phyloP scores from a whole-genome alignment of 2,329 filamentous ascomycete species.

The Elsinoe necatrix region DNA sequence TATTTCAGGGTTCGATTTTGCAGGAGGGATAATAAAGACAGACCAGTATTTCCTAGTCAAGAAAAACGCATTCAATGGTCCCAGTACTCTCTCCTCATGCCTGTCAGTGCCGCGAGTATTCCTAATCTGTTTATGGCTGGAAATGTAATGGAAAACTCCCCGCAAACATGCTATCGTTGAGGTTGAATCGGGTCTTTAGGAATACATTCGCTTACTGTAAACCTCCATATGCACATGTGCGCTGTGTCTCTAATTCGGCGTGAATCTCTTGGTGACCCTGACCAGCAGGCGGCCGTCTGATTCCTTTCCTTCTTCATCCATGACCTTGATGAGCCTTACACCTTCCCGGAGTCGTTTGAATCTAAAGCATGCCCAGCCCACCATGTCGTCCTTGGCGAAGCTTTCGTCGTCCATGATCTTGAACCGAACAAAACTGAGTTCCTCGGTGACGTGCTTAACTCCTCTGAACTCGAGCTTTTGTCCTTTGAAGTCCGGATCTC shows the following conservation, averaged over 20 bases:
- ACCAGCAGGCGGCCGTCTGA: constrained; percentile 65
- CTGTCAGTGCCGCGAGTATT: too few relatives aligned
- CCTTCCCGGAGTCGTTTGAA: constrained; percentile 71
- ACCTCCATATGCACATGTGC: constrained; percentile 3
- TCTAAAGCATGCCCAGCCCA: constrained; percentile 82
- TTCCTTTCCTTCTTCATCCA: constrained; percentile 58
- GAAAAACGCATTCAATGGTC: neutral
- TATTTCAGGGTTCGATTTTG: neutral
- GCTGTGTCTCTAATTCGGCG: constrained; percentile 4
- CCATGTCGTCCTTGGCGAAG: constrained; percentile 60
- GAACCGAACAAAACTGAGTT: constrained; percentile 53
- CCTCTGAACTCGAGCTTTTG: constrained; percentile 38
- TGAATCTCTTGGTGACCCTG: constrained; percentile 53
- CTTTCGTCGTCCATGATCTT: constrained; percentile 83
- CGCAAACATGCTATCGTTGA: too few relatives aligned
- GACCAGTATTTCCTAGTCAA: neutral
- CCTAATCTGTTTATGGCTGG: too few relatives aligned
- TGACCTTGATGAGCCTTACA: constrained; percentile 67
- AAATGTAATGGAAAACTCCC: too few relatives aligned
- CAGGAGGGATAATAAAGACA: neutral
- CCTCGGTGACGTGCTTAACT: constrained; percentile 37
- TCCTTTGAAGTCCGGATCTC: constrained; percentile 38
- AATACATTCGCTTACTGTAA: neutral
- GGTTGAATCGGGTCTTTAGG: neutral
- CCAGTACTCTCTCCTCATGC: too few relatives aligned